phyloP scores from a whole-genome alignment of 2,329 filamentous ascomycete species.

The Cladophialophora chaetospira region DNA sequence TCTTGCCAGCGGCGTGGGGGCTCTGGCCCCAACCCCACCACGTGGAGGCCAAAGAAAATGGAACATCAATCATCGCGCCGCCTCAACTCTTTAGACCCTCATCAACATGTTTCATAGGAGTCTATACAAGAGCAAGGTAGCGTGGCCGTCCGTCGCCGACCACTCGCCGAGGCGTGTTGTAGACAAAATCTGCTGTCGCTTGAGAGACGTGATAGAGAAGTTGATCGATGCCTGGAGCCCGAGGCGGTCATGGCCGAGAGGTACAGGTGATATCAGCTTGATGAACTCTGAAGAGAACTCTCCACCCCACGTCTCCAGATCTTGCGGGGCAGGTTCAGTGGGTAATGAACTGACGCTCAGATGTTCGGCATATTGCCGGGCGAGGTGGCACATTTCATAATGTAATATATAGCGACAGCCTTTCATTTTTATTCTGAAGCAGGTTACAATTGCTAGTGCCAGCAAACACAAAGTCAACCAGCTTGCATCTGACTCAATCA shows the following conservation, averaged over 20 bases:
- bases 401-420: conserved; percentile 1
- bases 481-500: no score
- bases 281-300: not conserved
- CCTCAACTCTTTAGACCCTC: not conserved
- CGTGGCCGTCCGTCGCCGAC: no score
- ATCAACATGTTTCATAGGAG: no score
- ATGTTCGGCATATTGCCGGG: conserved; percentile 21
- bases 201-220: not conserved
- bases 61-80: not conserved
- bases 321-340: not conserved
- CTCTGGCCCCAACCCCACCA: not conserved
- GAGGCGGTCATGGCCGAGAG: conserved; percentile 4
- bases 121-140: no score
- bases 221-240: no score
- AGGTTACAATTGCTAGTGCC: not conserved
- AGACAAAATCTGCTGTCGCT: not conserved
- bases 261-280: no score
- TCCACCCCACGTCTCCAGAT: conserved; percentile 22
- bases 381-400: conserved; percentile 15
- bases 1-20: conserved; percentile 1
- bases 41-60: not conserved
- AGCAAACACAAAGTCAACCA: not conserved
- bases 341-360: conserved; percentile 7
- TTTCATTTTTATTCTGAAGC: not conserved
- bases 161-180: not conserved